Evolutionary conservation across 2,329 filamentous ascomycete species (phyloP).

Genomic region (Coleophoma crateriformis): DNA sequence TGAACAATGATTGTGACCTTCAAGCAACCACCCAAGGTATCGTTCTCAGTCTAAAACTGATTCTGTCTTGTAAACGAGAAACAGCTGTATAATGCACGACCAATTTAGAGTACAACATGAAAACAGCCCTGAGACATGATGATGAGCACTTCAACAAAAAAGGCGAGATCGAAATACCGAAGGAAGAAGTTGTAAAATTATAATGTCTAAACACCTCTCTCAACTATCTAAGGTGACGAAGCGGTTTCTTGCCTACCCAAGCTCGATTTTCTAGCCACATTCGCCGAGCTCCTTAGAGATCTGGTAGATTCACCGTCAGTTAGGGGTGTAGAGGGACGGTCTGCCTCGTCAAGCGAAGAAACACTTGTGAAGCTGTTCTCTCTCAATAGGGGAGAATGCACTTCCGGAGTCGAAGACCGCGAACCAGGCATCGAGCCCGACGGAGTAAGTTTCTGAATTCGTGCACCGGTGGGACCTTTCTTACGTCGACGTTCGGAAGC

Average conservation of each 20-base stretch:
- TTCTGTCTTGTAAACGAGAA: too few relatives aligned
- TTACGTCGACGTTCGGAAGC: slow-evolving; percentile 22
- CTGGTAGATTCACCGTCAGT: slow-evolving; percentile 14
- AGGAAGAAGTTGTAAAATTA: too few relatives aligned
- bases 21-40: too few relatives aligned
- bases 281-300: slow-evolving; percentile 9
- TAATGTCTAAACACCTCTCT: too few relatives aligned
- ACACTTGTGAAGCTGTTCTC: slow-evolving; percentile 24
- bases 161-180: too few relatives aligned
- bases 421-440: slow-evolving; percentile 8
- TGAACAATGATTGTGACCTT: too few relatives aligned
- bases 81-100: too few relatives aligned
- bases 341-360: slow-evolving; percentile 22
- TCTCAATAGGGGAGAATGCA: slow-evolving; percentile 22
- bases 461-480: slow-evolving; percentile 14
- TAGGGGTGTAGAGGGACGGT: slow-evolving; percentile 8
- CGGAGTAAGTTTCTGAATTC: slow-evolving; percentile 18
- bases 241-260: background rate
- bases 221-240: too few relatives aligned
- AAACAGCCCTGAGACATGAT: too few relatives aligned
- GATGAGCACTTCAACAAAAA: too few relatives aligned
- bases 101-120: too few relatives aligned
- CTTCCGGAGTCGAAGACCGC: slow-evolving; percentile 22
- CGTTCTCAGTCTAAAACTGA: too few relatives aligned
- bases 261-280: background rate